phyloP scores from a whole-genome alignment of 225 moss, liverwort and hornwort genomes.

The Physcomitrium patens region DNA sequence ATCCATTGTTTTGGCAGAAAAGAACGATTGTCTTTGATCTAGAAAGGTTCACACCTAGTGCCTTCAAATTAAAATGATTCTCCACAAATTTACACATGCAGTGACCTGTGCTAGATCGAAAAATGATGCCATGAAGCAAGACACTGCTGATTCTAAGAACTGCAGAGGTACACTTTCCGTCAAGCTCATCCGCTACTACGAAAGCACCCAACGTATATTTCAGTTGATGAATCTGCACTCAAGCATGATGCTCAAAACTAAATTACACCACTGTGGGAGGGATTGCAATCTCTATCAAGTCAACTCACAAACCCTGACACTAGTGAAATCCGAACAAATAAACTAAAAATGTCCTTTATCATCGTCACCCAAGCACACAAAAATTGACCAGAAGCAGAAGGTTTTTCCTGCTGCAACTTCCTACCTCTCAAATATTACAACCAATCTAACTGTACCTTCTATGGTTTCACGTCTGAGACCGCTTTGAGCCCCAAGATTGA shows the following conservation, averaged over 20 bases:
- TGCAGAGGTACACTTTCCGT: background rate
- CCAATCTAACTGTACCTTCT: constrained; percentile 26
- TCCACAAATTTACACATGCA: too few relatives aligned
- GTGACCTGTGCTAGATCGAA: too few relatives aligned
- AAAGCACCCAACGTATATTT: background rate
- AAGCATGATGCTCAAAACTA: constrained; percentile 2
- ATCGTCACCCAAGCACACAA: constrained; percentile 37
- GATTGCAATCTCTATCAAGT: constrained; percentile 20
- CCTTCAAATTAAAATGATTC: too few relatives aligned
- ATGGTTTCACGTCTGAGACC: constrained; percentile 35
- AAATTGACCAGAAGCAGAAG: constrained; percentile 28
- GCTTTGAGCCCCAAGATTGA: constrained; percentile 16
- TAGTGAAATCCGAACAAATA: constrained; percentile 23
- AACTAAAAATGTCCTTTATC: background rate
- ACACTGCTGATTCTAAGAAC: too few relatives aligned
- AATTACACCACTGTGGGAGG: constrained; percentile 5
- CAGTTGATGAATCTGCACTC: background rate
- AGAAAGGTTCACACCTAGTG: too few relatives aligned
- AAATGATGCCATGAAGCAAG: too few relatives aligned
- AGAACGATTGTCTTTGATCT: too few relatives aligned
- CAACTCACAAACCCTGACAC: constrained; percentile 25
- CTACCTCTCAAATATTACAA: constrained; percentile 25
- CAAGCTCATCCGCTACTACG: background rate
- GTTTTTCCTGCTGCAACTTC: background rate
- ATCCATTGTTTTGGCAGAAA: too few relatives aligned